Evolutionary conservation across 2,329 filamentous ascomycete species (phyloP), one percentile per base, ranked within the genome.

Genomic region (Fusarium lateritium): DNA sequence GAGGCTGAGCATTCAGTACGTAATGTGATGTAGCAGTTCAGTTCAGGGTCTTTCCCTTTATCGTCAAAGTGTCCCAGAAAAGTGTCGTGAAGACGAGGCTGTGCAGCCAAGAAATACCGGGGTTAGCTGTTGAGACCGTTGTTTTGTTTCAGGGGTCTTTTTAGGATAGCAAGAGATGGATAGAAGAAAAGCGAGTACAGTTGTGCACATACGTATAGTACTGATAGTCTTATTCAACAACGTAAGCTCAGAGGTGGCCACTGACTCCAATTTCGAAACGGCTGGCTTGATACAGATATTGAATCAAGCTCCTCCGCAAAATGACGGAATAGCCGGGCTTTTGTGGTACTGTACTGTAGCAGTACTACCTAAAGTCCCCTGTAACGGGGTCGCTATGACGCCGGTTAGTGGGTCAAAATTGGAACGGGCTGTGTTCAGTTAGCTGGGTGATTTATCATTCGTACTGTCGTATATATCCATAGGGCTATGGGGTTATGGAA

Each of bases 1-100:
- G 72, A 74, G 73, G 73, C 73, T 73, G 73, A 75, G 72, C 60
- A 67, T 42, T 36, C 45, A 52, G 56, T 69, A 62, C 60, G 68
- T 71, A 67, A 61, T 66, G 26, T 45, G 17, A 43, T 33, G 66
- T 34, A 67, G 62, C 47, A 47, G 53, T 54, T 61, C 43, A 38
- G 33, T 49, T 65, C 54, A 65, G 65, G 56, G 61, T 66, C 57
- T 34, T 52, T 51, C 55, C 60, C 54, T 24, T 39, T 60, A 53
- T 53, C 21, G 59, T 56, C 47, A 51, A 53, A 45, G 51, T 44
- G 62, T 51, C 40, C 51, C 51, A 56, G 51, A 49, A 45, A 45
- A 47, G 39, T 64, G 65, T 65, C 65, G 70, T 72, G 61, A 70
- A 53, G 70, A 52, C 54, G 71, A 74, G 72, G 72, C 72, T 74